These are phyloP conservation scores for Xanthoconium separans DNA, from an alignment of 1,284 basidiomycete species.

Conservation along the genomic window DNA sequence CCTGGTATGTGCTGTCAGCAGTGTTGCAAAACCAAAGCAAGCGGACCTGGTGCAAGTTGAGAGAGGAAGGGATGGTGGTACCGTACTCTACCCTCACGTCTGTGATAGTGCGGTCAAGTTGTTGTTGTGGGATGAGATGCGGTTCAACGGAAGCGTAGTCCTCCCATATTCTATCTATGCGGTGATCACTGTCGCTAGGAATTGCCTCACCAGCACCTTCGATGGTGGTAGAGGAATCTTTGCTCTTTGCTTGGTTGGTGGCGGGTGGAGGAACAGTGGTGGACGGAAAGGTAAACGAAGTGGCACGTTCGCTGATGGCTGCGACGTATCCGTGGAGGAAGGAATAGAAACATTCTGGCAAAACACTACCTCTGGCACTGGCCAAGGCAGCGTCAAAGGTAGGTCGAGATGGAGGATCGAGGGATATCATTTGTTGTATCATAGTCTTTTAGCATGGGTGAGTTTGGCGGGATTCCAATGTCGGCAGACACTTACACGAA, in stretches of 20 bases:
- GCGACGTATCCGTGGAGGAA: conserved; percentile 90
- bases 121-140: conserved; percentile 54
- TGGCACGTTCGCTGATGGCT: conserved; percentile 71
- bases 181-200: conserved; percentile 75
- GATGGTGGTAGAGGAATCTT: conserved; percentile 18
- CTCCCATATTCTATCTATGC: conserved; percentile 76
- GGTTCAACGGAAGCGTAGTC: conserved; percentile 80
- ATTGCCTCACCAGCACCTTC: conserved; percentile 44
- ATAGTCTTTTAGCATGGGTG: conserved; percentile 57
- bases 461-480: background rate
- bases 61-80: conserved; percentile 36
- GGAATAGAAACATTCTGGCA: conserved; percentile 92
- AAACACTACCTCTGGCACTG: conserved; percentile 73
- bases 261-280: conserved; percentile 21
- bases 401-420: conserved; percentile 77
- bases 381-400: conserved; percentile 84
- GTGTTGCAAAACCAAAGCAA: background rate
- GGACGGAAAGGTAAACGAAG: conserved; percentile 42
- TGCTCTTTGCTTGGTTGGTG: conserved; percentile 26
- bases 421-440: conserved; percentile 87
- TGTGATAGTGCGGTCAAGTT: conserved; percentile 45
- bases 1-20: conserved; percentile 40
- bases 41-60: conserved; percentile 62
- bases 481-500: conserved; percentile 56
- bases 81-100: conserved; percentile 55